A percentile compares a stretch with the other conserved stretches of the same genome.
Evolutionary conservation across 306 rosid species (phyloP).

Genomic region (Quercus dentata): DNA sequence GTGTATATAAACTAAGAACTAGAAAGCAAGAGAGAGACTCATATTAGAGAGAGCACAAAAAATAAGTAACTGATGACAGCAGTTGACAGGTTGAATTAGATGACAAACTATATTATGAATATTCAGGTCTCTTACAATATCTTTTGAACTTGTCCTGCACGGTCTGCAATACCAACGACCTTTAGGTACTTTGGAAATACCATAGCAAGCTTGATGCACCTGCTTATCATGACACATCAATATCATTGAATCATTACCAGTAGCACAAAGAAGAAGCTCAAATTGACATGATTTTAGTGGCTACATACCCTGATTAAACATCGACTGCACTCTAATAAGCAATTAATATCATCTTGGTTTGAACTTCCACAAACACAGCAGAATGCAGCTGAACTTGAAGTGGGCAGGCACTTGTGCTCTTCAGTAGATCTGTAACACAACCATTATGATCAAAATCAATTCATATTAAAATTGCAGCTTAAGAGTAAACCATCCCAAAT

Average conservation of each 20-base stretch:
- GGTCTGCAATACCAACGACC: slow-evolving; percentile 66
- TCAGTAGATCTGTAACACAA: slow-evolving; percentile 39
- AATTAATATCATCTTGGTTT: slow-evolving; percentile 48
- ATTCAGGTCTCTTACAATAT: slow-evolving; percentile 38
- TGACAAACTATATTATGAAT: background rate
- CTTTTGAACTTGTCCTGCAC: slow-evolving; percentile 46
- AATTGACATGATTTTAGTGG: slow-evolving; percentile 17
- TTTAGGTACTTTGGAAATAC: slow-evolving; percentile 53
- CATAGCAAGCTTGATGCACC: slow-evolving; percentile 79
- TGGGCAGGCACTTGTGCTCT: slow-evolving; percentile 27
- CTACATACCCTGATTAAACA: slow-evolving; percentile 51
- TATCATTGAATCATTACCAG: slow-evolving; percentile 1
- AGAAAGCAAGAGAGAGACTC: background rate
- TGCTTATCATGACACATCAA: slow-evolving; percentile 26
- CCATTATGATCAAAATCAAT: slow-evolving; percentile 5
- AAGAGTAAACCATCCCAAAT: background rate
- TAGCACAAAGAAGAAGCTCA: slow-evolving; percentile 14
- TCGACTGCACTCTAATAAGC: slow-evolving; percentile 47
- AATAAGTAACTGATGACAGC: background rate
- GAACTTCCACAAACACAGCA: slow-evolving; percentile 67
- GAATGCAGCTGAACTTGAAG: slow-evolving; percentile 38
- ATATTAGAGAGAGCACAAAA: background rate
- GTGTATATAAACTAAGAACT: background rate
- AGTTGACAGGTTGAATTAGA: background rate
- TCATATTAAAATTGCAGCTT: background rate